Base-by-base conservation (phyloP, 2,329 filamentous ascomycete species). In the Aaosphaeria pasadenensis region DNA sequence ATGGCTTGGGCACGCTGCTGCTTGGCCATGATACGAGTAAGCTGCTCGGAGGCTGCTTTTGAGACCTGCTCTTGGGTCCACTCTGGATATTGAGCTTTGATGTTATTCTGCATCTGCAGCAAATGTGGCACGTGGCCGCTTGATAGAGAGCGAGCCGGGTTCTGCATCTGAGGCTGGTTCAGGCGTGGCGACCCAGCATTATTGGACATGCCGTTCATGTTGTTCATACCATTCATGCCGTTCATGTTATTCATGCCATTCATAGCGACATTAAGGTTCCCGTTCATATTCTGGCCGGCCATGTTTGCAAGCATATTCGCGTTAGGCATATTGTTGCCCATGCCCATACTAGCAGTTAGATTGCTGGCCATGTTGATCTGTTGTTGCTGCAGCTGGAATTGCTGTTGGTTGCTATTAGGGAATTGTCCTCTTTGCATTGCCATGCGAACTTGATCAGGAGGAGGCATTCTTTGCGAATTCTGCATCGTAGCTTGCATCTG, bases 401-500 rank as follows among this genome's bases (percentile, higher is more conserved):
- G 66, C 41, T 67, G 65, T 39, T 67, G 62, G 29, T 61, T 66
- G 32, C 60, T 62, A 7, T 58, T 55, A 43, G 63, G 65, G 45
- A 69, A 65, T 32, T 60, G 57, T 45, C 63, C 57, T 50, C 70
- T 67, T 65, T 71, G 69, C 66, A 72, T 71, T 11, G 63, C 62
- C 57, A 71, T 65, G 9, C 68, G 66, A 54, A 70, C 60, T 46
- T 70, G 64, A 41, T 71, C 66, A 11, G 65, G 67, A 51, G 70
- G 70, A 39, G 58, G 60, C 74, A 89, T 79, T 45, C 41, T 7
- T 29, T 82, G 77, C 53, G 86, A 80, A 42, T 71, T 72, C 52
- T 74, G 76, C 67, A 79, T 75, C 32, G 78, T 73, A 11, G 78
- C 77, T 58, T 87, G 85, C 74, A 89, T 79, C 55, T 87, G 87